phyloP scores from a whole-genome alignment of 2,329 filamentous ascomycete species.

The Scytalidium lignicola region DNA sequence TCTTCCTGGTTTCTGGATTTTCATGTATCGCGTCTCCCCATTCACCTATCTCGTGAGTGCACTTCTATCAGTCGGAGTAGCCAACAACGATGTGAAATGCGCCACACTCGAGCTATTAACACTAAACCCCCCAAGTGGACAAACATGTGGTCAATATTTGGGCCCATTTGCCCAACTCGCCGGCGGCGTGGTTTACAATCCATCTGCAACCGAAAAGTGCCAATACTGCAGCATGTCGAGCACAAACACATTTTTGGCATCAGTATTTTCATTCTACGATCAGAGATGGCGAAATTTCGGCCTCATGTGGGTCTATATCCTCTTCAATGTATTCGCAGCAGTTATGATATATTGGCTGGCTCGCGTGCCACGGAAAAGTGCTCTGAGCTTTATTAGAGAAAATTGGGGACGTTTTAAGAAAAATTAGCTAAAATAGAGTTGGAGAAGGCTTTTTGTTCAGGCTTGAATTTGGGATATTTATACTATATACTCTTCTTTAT shows the following conservation, averaged over 20 bases:
- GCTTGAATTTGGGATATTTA: too few relatives aligned
- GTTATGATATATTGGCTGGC: constrained; percentile 47
- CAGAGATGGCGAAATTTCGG: constrained; percentile 65
- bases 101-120: constrained; percentile 60
- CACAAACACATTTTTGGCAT: constrained; percentile 45
- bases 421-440: too few relatives aligned
- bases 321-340: constrained; percentile 47
- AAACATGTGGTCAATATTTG: constrained; percentile 57
- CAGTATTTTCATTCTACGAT: constrained; percentile 45
- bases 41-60: constrained; percentile 75
- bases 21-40: constrained; percentile 75
- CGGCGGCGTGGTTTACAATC: constrained; percentile 1
- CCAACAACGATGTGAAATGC: constrained; percentile 60
- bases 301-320: constrained; percentile 51
- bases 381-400: too few relatives aligned
- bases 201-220: constrained; percentile 32
- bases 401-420: too few relatives aligned
- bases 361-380: constrained; percentile 34
- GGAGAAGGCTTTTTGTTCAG: too few relatives aligned
- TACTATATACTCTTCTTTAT: too few relatives aligned
- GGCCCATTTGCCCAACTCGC: background rate
- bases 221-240: constrained; percentile 44
- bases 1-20: constrained; percentile 72
- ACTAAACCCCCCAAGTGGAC: constrained; percentile 54
- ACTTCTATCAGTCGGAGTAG: constrained; percentile 64